A percentile compares a stretch with the other conserved stretches of the same genome.
Conservation (phyloP, 73 alveolate species). For the Diophrys appendiculata region DNA sequence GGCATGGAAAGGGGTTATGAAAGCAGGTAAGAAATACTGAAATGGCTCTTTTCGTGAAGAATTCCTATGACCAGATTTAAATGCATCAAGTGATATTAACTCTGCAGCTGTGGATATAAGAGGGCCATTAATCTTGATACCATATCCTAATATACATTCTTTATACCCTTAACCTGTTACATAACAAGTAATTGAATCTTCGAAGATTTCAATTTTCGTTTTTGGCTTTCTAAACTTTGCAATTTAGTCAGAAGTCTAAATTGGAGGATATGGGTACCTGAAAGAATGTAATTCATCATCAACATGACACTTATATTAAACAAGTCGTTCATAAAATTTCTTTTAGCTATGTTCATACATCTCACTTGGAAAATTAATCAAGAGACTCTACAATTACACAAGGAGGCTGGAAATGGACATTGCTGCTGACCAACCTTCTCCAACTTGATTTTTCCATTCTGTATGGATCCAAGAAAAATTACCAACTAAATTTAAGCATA, state of each 20-base stretch:
- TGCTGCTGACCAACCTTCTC: neutral
- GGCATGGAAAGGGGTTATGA: neutral
- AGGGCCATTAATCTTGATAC: neutral
- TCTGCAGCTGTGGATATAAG: neutral
- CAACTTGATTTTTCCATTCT: neutral
- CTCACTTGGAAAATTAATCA: neutral
- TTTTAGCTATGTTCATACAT: neutral
- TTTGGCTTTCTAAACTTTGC: neutral
- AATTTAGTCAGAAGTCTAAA: neutral
- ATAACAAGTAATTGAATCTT: neutral
- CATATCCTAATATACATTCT: neutral
- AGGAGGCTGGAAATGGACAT: neutral
- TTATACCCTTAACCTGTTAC: neutral
- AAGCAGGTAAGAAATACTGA: neutral
- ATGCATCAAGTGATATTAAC: neutral
- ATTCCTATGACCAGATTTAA: neutral
- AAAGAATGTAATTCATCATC: neutral
- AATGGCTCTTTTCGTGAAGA: neutral
- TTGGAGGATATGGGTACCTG: neutral
- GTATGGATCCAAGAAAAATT: neutral
- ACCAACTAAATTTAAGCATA: neutral
- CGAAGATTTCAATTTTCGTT: neutral
- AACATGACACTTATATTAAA: neutral
- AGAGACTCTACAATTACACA: neutral
- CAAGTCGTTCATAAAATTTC: neutral